phyloP scores from a whole-genome alignment of 805 yeast genomes.

The Saccharomycopsis vini region DNA sequence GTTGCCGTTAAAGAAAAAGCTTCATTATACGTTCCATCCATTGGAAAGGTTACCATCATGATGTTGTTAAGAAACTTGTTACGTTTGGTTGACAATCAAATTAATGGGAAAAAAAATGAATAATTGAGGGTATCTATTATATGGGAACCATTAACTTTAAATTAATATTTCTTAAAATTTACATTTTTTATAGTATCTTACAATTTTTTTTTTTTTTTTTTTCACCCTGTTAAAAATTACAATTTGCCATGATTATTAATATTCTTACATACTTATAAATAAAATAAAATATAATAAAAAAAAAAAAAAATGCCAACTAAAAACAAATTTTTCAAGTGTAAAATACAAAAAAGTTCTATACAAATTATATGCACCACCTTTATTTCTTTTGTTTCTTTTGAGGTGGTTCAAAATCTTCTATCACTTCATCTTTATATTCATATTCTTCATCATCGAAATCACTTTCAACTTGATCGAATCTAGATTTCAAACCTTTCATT shows the following conservation, averaged over 20 bases:
- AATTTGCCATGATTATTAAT: no score
- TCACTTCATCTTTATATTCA: slow-evolving; percentile 18
- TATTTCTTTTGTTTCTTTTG: neutral
- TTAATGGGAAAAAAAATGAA: neutral
- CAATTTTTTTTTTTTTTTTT: no score
- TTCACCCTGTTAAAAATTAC: neutral
- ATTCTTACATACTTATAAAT: no score
- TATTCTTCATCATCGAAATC: slow-evolving; percentile 30
- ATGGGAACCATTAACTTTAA: no score
- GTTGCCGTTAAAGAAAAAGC: slow-evolving; percentile 71
- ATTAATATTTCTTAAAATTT: neutral
- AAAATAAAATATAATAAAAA: no score
- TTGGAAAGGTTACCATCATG: slow-evolving; percentile 93
- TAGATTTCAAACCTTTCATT: slow-evolving; percentile 93
- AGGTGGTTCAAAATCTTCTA: slow-evolving; percentile 2
- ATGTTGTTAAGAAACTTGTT: slow-evolving; percentile 87
- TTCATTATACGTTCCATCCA: slow-evolving; percentile 86
- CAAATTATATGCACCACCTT: no score
- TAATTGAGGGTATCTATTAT: neutral
- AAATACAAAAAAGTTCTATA: no score
- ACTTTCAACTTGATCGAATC: slow-evolving; percentile 60
- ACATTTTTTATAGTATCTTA: no score
- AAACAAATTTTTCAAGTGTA: no score
- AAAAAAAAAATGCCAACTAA: no score
- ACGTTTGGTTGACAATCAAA: slow-evolving; percentile 66